Evolutionary conservation across 352 stramenopile species (phyloP).

Genomic region (Globisporangium spiculum): DNA sequence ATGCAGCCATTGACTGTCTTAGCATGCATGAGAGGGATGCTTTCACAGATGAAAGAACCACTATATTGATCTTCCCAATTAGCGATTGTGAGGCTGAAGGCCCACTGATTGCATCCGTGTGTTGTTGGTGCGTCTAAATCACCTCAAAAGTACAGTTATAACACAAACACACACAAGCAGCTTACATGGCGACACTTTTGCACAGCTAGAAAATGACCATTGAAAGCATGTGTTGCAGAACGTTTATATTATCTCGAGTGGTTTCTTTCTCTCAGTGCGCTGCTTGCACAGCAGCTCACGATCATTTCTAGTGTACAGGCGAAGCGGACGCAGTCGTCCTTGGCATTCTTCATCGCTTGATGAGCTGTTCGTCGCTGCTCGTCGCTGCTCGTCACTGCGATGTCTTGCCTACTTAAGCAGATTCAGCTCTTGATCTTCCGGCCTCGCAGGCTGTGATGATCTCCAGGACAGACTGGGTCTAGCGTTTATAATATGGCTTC

Average conservation of each 20-base stretch:
- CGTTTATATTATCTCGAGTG: not conserved
- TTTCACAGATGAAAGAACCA: not conserved
- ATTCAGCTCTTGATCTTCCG: not conserved
- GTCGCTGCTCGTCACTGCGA: not conserved
- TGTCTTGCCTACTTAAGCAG: not conserved
- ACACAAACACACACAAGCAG: too few relatives aligned
- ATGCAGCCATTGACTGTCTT: not conserved
- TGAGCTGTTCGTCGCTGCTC: not conserved
- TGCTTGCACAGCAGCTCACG: not conserved
- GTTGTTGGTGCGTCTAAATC: too few relatives aligned
- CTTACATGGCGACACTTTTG: too few relatives aligned
- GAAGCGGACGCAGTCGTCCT: not conserved
- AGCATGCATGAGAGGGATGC: not conserved
- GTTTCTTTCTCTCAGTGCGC: not conserved
- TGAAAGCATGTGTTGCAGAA: not conserved
- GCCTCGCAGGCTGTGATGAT: not conserved
- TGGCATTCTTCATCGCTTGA: not conserved
- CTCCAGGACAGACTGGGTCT: not conserved
- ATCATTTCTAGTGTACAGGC: not conserved
- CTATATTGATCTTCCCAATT: not conserved
- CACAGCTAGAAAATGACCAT: too few relatives aligned
- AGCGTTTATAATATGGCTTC: not conserved
- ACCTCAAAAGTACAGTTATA: too few relatives aligned
- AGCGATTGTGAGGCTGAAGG: too few relatives aligned
- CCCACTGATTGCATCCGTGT: too few relatives aligned